Base-by-base conservation (phyloP, 345 rosid species). In the Trapa incisa region DNA sequence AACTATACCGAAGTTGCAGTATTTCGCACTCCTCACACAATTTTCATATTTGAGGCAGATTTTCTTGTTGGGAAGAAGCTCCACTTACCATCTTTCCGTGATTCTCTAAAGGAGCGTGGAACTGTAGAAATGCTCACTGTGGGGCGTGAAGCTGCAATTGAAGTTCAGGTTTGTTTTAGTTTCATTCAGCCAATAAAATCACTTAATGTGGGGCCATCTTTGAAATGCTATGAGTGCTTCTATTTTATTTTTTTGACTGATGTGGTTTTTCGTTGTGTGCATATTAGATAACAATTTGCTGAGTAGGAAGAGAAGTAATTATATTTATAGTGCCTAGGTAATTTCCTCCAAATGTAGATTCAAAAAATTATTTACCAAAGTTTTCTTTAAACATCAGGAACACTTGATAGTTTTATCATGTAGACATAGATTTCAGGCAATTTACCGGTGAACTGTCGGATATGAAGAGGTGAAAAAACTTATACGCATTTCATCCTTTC, bases 81-180 rank as follows among this genome's bases (percentile, higher is more conserved):
- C 67, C 96, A 86, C 65, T 84, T 95, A 78, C 97, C 99, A 62
- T 89, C 97, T 57, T 95, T 89, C 71, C 89, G 86, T 73, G 96
- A 91, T 72, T 80, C 87, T 79, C 79, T 95, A 73, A 89, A 79
- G 81, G 96, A 95, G 72, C 87, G 93, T 64, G 86, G 89, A 71
- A 91, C 93, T 39, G 90, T 83, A 29, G 96, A 91, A 76, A 91
- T 91, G 97, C 83, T 95, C 61, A 87, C 97, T 62, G 77, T 89
- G 69, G 96, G 97, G 16, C 86, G 94, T 45, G 99, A 95, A 64
- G 97, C 97, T 22, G 99, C 99, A 47, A 76, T 95, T 61, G 96
- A 95, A 83, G 96, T 94, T 73, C 92, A 89, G 91, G 96, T 89
- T 79, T 73, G 84, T 75, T 37, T 45, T 45, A 41, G 43, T 45